Evolutionary conservation across 2,329 filamentous ascomycete species (phyloP).

Genomic region (Onygena corvina): DNA sequence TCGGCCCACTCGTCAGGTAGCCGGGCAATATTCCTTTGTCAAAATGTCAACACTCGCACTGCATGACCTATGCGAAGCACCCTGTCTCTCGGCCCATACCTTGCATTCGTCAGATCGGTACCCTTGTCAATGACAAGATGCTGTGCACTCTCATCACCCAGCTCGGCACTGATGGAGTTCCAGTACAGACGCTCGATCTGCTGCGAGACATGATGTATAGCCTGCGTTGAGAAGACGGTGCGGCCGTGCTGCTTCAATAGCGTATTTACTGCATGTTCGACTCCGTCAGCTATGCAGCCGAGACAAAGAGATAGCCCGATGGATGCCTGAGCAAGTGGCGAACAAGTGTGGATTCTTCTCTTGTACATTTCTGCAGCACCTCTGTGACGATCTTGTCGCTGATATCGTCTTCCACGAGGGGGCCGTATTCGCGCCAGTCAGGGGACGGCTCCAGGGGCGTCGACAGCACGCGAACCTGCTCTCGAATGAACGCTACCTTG

Average conservation of each 20-base stretch:
- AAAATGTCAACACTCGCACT: no score
- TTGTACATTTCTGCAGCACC: constrained; percentile 40
- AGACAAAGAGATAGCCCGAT: not conserved
- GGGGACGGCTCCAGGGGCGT: constrained; percentile 37
- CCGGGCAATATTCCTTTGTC: constrained; percentile 28
- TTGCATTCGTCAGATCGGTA: constrained; percentile 29
- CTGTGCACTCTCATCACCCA: constrained; percentile 18
- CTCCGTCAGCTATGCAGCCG: not conserved
- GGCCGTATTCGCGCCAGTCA: constrained; percentile 34
- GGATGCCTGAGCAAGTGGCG: not conserved
- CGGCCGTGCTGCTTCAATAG: constrained; percentile 42
- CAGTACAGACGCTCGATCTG: constrained; percentile 46
- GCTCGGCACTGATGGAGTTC: constrained; percentile 35
- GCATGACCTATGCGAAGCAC: no score
- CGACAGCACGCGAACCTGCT: constrained; percentile 42
- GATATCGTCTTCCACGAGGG: constrained; percentile 30
- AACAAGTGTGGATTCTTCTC: not conserved
- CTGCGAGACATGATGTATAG: constrained; percentile 44
- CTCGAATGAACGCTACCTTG: constrained; percentile 41
- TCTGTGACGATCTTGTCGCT: constrained; percentile 40
- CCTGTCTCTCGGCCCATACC: no score
- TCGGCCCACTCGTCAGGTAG: constrained; percentile 28
- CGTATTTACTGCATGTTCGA: constrained; percentile 36
- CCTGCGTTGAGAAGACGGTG: constrained; percentile 42
- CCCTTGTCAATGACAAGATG: constrained; percentile 27